Evolutionary conservation across 2,329 filamentous ascomycete species (phyloP), one percentile per base, ranked within the genome.

Genomic region (Tolypocladium ovalisporum): DNA sequence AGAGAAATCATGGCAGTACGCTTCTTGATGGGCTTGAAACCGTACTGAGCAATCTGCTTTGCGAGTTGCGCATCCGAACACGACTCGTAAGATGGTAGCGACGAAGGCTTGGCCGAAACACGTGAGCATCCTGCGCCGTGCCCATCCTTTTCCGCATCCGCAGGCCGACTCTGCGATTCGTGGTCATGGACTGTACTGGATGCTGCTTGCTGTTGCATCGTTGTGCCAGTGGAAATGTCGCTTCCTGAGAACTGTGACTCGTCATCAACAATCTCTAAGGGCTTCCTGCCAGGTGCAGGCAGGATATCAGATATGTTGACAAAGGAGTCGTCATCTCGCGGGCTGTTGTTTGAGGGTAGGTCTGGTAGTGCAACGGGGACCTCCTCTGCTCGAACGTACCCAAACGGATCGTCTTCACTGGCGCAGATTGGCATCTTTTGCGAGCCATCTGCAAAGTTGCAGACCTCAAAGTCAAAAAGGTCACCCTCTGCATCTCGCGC

Each of bases 21-120:
- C 57, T 76, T 82, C 66, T 85, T 89, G 35, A 91, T 74, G 1
- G 85, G 75, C 66, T 91, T 92, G 71, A 92, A 91, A 0, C 86
- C 87, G 64, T 84, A 90, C 0, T 76, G 75, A 6, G 79, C 73
- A 51, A 92, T 73, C 64, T 87, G 79, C 57, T 78, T 81, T 3
- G 82, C 74, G 19, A 92, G 73, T 58, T 88, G 81, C 10, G 76
- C 71, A 60, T 87, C 85, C 3, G 85, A 85, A 58, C 82, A 85
- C 0, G 79, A 70, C 44, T 80, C 77, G 59, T 81, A 91, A 13
- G 81, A 79, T 2, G 87, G 87, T 53, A 67, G 71, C 22, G 63
- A 56, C 7, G 57, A 59, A 15, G 59, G 29, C 6, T 42, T 35
- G 37, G 39, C 29, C 24, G 9, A 49, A 53, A 10, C 27, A 12